Conservation (phyloP, 2,329 filamentous ascomycete species). For the Fusarium vanettenii region DNA sequence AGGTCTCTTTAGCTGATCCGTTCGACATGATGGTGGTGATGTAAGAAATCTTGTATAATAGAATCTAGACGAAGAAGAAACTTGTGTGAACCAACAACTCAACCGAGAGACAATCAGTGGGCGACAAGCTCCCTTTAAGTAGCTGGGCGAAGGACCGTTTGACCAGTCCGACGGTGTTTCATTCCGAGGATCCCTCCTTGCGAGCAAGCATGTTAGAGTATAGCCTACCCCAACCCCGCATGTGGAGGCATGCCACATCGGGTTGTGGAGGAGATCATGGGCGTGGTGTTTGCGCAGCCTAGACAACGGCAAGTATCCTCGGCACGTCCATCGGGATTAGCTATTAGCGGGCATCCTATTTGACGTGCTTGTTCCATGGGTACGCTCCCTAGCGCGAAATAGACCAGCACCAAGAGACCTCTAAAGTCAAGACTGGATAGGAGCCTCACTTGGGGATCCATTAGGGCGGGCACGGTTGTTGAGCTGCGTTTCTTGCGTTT, state of each 20-base stretch:
- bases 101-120: background rate
- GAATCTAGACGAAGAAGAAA: background rate
- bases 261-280: slow-evolving; percentile 32
- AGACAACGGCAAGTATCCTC: slow-evolving; percentile 1
- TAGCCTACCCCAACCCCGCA: slow-evolving; percentile 28
- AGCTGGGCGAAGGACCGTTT: background rate
- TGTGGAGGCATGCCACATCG: slow-evolving; percentile 12
- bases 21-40: slow-evolving; percentile 28
- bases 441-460: background rate
- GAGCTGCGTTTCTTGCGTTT: background rate
- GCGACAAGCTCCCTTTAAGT: slow-evolving; percentile 27
- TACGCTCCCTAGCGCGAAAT: slow-evolving; percentile 11
- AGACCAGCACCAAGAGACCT: background rate
- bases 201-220: background rate
- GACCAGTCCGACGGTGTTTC: background rate
- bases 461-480: background rate
- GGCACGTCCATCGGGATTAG: background rate
- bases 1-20: slow-evolving; percentile 5
- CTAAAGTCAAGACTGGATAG: background rate
- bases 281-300: slow-evolving; percentile 11
- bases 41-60: background rate
- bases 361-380: background rate
- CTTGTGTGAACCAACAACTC: background rate
- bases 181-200: background rate
- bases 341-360: background rate